phyloP scores from a whole-genome alignment of 805 yeast genomes.

The Saccharomyces cerevisiae region DNA sequence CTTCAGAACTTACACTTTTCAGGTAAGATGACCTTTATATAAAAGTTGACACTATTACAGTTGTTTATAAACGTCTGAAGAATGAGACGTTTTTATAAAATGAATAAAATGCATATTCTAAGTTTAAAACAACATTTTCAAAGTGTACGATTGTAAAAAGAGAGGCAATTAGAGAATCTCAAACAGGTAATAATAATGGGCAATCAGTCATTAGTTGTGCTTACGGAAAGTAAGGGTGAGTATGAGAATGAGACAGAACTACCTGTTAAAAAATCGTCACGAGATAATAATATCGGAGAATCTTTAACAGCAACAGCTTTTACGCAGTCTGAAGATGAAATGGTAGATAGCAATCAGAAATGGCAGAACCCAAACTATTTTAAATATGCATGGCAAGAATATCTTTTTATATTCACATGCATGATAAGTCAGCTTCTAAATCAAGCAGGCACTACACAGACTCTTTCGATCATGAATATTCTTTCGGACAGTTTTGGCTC shows the following conservation, averaged over 20 bases:
- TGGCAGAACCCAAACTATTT: constrained; percentile 20
- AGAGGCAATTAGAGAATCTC: neutral
- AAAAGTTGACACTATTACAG: too few species aligned
- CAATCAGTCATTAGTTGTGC: neutral
- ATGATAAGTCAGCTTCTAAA: constrained; percentile 34
- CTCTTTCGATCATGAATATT: constrained; percentile 31
- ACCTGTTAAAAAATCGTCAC: neutral
- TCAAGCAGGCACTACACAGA: constrained; percentile 36
- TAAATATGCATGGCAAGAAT: constrained; percentile 17
- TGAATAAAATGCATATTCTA: too few species aligned
- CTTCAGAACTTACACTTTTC: too few species aligned
- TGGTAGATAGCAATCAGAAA: neutral
- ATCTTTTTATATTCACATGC: constrained; percentile 21
- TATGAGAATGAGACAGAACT: neutral
- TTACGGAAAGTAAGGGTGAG: neutral
- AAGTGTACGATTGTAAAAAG: too few species aligned
- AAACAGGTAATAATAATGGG: neutral
- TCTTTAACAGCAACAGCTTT: neutral
- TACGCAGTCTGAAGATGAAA: neutral
- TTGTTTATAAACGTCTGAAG: too few species aligned
- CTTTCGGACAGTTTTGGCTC: constrained; percentile 30
- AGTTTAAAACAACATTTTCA: too few species aligned
- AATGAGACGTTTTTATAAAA: too few species aligned
- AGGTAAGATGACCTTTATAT: too few species aligned
- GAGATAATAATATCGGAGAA: neutral